Base-by-base conservation (phyloP, 106 monocot species). In the Platanthera guangdongensis region DNA sequence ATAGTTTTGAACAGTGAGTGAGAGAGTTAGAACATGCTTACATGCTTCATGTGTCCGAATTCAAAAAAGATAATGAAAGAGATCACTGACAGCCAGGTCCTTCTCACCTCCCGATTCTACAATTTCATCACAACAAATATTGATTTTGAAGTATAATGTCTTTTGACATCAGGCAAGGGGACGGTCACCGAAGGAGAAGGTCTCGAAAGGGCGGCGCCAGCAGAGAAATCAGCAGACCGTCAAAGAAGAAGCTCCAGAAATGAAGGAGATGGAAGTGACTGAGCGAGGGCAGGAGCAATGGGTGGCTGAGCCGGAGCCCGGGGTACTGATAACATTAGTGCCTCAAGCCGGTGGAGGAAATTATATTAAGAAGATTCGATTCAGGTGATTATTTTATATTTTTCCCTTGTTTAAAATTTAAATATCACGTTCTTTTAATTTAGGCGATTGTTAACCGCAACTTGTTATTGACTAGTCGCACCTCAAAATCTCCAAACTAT, bases 241-340 rank as follows among this genome's bases (percentile, higher is more conserved):
- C 30, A 16, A 62, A 19, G 55, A 65, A 21, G 75, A 59, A 51
- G 50, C 3, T 12, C 3, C n/a, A n/a, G 59, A 69, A 4, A 28
- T 1, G 3, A 45, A 50, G 48, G 74, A 47, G 8, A 54, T 6
- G 48, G 19, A 79, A 15, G n/a, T 9, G 1, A 39, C 14, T 4
- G 54, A 22, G 10, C 73, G 46, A 4, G 82, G 74, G n/a, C 72
- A 75, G n/a, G 25, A 76, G 9, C 82, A 89, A 80, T 89, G 89
- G 89, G 55, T 86, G 22, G 89, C 89, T 18, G 86, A 89, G 68
- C 84, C 75, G 8, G 86, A 89, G 57, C 46, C 71, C 10, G 86
- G 89, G 1, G 86, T 89, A 28, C 67, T 84, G 0, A 75, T 89
- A 72, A 86, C 83, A 13, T 78, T 89, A 25, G 67, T 77, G 19